Conservation (phyloP, 2,329 filamentous ascomycete species). For the Neofusicoccum umdonicola region DNA sequence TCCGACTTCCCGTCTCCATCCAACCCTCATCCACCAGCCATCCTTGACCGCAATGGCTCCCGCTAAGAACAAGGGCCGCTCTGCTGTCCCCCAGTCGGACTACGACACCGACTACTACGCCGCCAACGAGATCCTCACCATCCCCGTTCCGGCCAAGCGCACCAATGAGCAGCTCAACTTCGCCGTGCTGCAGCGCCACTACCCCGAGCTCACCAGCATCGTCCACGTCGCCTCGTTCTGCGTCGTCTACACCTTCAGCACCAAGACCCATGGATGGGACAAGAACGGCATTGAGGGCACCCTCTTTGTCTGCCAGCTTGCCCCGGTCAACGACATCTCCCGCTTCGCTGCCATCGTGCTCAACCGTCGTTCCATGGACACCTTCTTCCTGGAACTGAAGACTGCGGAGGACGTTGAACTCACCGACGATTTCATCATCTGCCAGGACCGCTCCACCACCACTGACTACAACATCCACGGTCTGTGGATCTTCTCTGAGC, state of each 20-base stretch:
- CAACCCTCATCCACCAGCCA: neutral
- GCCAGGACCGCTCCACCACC: constrained; percentile 46
- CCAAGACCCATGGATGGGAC: constrained; percentile 69
- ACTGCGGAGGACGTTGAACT: constrained; percentile 46
- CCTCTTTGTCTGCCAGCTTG: constrained; percentile 76
- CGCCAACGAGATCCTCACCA: constrained; percentile 24
- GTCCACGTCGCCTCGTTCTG: constrained; percentile 80
- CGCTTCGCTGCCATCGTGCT: constrained; percentile 47
- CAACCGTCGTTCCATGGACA: constrained; percentile 49
- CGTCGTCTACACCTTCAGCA: constrained; percentile 78
- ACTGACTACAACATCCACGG: constrained; percentile 50
- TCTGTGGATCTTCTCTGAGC: constrained; percentile 64
- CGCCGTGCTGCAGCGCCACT: constrained; percentile 76
- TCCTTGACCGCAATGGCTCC: constrained; percentile 36
- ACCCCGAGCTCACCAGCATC: constrained; percentile 70
- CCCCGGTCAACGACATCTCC: constrained; percentile 35
- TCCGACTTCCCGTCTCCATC: neutral
- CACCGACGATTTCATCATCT: constrained; percentile 59
- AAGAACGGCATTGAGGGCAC: constrained; percentile 83
- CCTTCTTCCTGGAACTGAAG: constrained; percentile 45
- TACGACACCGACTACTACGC: constrained; percentile 51
- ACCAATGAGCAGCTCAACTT: constrained; percentile 87
- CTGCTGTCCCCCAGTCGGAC: constrained; percentile 51
- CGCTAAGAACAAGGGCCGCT: constrained; percentile 27
- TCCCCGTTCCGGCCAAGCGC: constrained; percentile 51